A percentile compares a stretch with the other conserved stretches of the same genome.
Conservation (phyloP, 345 rosid genomes). For the Salix udensis region DNA sequence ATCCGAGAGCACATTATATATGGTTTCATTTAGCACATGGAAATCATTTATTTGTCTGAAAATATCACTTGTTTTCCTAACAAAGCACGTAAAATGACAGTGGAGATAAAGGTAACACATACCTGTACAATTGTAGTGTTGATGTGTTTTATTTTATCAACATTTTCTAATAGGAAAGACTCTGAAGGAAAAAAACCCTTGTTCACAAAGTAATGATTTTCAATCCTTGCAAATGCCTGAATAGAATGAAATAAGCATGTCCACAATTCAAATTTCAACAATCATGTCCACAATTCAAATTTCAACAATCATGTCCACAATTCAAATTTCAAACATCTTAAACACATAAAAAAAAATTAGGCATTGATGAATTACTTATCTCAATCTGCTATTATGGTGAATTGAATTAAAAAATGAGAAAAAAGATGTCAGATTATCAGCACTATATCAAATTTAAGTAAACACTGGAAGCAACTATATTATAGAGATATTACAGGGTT, state of each 20-base stretch:
- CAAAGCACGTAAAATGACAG: neutral
- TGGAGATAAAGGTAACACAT: conserved; percentile 1
- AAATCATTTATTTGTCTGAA: neutral
- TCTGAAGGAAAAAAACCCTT: conserved; percentile 78
- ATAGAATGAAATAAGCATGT: conserved; percentile 4
- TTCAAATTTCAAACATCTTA: neutral
- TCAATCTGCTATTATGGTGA: neutral
- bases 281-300: neutral
- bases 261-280: neutral
- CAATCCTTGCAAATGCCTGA: conserved; percentile 99
- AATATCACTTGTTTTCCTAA: neutral
- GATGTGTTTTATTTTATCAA: conserved; percentile 85
- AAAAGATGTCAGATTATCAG: neutral
- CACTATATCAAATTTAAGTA: neutral
- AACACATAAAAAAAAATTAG: neutral
- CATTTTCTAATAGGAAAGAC: conserved; percentile 74
- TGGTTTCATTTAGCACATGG: neutral
- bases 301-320: neutral
- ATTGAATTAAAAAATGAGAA: neutral
- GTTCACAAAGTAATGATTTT: conserved; percentile 85
- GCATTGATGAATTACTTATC: neutral
- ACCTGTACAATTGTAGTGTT: conserved; percentile 84
- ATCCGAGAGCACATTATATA: neutral
- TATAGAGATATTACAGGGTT: neutral
- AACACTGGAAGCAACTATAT: neutral